Conservation (phyloP, 768 basidiomycete genomes). For the Amanita molliuscula region DNA sequence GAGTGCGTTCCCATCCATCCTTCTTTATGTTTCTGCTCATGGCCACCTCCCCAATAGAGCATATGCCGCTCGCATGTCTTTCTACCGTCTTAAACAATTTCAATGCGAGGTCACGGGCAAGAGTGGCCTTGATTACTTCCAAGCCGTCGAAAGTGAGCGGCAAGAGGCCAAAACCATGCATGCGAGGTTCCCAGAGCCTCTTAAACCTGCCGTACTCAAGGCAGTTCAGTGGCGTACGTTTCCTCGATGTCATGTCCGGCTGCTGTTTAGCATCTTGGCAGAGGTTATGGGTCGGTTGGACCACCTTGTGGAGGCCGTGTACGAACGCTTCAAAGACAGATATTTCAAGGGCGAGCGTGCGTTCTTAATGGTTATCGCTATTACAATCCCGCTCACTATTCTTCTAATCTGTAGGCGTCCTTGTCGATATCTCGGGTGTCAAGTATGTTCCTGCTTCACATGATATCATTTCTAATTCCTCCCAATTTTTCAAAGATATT, state of each 20-base stretch:
- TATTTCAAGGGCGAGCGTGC: conserved; percentile 87
- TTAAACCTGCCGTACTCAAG: conserved; percentile 85
- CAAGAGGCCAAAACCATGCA: conserved; percentile 86
- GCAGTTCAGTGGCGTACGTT: conserved; percentile 94
- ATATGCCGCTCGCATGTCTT: conserved; percentile 87
- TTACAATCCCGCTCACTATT: conserved; percentile 5
- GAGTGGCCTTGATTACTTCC: conserved; percentile 87
- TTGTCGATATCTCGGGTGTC: conserved; percentile 79
- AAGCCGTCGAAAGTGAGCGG: conserved; percentile 85
- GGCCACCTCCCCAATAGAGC: conserved; percentile 27
- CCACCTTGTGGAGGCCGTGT: conserved; percentile 89
- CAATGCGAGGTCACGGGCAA: conserved; percentile 97
- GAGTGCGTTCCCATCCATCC: conserved; percentile 53
- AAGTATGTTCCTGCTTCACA: conserved; percentile 41
- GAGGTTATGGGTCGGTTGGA: conserved; percentile 97
- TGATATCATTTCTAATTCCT: conserved; percentile 3
- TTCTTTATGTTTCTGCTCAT: conserved; percentile 11
- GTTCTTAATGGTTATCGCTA: conserved; percentile 22
- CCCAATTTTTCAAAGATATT: conserved; percentile 45
- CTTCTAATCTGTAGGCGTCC: conserved; percentile 47
- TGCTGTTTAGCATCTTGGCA: conserved; percentile 22
- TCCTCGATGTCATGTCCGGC: conserved; percentile 10
- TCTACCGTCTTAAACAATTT: conserved; percentile 90
- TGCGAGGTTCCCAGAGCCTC: conserved; percentile 81
- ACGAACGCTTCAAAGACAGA: conserved; percentile 92